Evolutionary conservation across 139 green algal genomes (phyloP).

Genomic region (Astrephomene gubernaculifera): DNA sequence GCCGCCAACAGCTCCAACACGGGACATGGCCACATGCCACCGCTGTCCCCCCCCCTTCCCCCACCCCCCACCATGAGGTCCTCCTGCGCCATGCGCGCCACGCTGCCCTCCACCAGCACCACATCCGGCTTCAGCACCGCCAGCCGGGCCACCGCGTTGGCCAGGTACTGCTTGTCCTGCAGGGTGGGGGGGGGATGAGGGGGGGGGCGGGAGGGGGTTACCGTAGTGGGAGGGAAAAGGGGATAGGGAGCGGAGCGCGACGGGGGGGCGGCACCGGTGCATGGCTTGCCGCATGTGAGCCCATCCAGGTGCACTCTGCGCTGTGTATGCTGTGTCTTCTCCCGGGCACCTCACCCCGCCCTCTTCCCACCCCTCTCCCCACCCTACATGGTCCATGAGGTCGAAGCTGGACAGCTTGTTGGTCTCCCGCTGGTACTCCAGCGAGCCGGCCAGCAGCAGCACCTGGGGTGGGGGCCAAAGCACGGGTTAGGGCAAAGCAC

Average conservation of each 20-base stretch:
- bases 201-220: neutral
- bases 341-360: no score
- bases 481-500: no score
- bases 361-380: neutral
- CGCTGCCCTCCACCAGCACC: slow-evolving; percentile 84
- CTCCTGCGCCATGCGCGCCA: slow-evolving; percentile 74
- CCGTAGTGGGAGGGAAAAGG: no score
- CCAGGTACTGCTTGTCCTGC: slow-evolving; percentile 75
- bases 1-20: no score
- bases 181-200: neutral
- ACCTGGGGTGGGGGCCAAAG: slow-evolving; percentile 25
- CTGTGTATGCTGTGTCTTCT: no score
- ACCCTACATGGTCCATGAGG: slow-evolving; percentile 68
- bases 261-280: no score
- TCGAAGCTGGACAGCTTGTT: slow-evolving; percentile 79
- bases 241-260: no score
- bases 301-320: neutral
- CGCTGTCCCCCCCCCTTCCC: neutral
- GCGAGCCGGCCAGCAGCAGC: slow-evolving; percentile 57
- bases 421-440: slow-evolving; percentile 61
- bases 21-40: neutral
- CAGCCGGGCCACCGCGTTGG: slow-evolving; percentile 66
- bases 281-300: no score
- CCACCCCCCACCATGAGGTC: slow-evolving; percentile 52
- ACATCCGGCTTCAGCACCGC: slow-evolving; percentile 71